Base-by-base conservation (phyloP, 148 eudicot species). In the Amaranthus cruentus region DNA sequence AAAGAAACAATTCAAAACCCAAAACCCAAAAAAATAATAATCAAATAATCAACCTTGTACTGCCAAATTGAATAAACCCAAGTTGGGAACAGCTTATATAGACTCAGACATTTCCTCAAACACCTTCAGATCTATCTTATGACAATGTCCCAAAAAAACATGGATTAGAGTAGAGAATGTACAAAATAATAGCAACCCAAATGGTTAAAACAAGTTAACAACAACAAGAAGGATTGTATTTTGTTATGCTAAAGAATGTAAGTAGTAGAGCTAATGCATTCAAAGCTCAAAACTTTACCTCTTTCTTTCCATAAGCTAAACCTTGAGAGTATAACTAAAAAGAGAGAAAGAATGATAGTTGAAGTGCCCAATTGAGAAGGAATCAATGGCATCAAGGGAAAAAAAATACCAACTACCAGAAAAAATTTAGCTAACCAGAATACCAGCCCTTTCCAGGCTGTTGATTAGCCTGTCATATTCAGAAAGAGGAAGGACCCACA, bases 361-460 rank as follows among this genome's bases (percentile, higher is more conserved):
- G 77, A 74, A 74, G 76, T 75, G 59, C 78, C 78, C 78, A 75
- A 53, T 66, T 58, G 70, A 61, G 75, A 63, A 68, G 72, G 72
- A 61, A 75, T 65, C 74, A 73, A 77, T 72, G 76, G 69, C 81
- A 79, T 72, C 77, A 79, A 65, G 78, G 77, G 75, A 71, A 8
- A 65, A 65, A 62, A 9, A 65, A 4, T 63, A 47, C 76, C 80
- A 76, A 82, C 76, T 73, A 78, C 66, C 69, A 79, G 76, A 75
- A 55, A 54, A 15, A 69, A 79, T 81, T 80, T 47, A 80, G 87
- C 74, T 68, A 79, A 72, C 77, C 71, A 77, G 79, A 81, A 66
- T 82, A 55, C 57, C 77, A 89, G 79, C 86, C 79, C 92, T 91
- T 89, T 89, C 81, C 97, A 91, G 97, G 94, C 97, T 91, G 94